phyloP scores from a whole-genome alignment of 805 yeast genomes.

The Saccharomyces eubayanus region DNA sequence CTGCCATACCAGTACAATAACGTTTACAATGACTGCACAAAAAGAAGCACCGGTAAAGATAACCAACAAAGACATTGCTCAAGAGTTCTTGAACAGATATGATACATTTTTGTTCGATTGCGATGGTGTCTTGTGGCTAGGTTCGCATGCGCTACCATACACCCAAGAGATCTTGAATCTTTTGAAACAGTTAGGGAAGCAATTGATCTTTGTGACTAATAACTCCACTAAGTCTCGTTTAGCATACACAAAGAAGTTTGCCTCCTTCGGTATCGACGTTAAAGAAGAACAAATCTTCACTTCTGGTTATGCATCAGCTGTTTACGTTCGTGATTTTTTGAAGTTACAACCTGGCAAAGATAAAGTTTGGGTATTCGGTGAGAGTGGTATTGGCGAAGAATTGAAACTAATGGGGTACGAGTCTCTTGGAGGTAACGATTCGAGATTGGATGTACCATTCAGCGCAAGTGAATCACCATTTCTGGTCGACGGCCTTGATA shows the following conservation, averaged over 20 bases:
- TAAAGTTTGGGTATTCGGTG: constrained; percentile 88
- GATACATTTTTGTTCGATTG: constrained; percentile 92
- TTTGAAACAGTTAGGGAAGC: constrained; percentile 48
- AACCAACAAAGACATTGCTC: constrained; percentile 39
- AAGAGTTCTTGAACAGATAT: constrained; percentile 49
- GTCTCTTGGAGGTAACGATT: constrained; percentile 79
- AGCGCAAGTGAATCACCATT: constrained; percentile 49
- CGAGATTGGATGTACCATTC: constrained; percentile 44
- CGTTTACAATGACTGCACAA: background rate
- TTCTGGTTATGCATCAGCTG: constrained; percentile 84
- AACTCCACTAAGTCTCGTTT: constrained; percentile 86
- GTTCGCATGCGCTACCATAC: constrained; percentile 68
- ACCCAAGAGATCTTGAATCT: constrained; percentile 67
- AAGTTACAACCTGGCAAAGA: constrained; percentile 59
- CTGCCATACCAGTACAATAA: background rate
- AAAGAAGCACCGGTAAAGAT: constrained; percentile 39
- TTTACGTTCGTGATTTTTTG: constrained; percentile 69
- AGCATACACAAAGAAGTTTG: constrained; percentile 70
- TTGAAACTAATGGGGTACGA: constrained; percentile 63
- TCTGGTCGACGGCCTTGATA: constrained; percentile 46
- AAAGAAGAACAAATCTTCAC: constrained; percentile 72
- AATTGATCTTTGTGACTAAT: constrained; percentile 84
- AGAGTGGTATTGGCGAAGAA: constrained; percentile 76
- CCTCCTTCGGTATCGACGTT: constrained; percentile 40
- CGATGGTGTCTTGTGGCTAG: constrained; percentile 96